Conservation (phyloP, 164 flowering plant genomes). For the Vitis labrusca region DNA sequence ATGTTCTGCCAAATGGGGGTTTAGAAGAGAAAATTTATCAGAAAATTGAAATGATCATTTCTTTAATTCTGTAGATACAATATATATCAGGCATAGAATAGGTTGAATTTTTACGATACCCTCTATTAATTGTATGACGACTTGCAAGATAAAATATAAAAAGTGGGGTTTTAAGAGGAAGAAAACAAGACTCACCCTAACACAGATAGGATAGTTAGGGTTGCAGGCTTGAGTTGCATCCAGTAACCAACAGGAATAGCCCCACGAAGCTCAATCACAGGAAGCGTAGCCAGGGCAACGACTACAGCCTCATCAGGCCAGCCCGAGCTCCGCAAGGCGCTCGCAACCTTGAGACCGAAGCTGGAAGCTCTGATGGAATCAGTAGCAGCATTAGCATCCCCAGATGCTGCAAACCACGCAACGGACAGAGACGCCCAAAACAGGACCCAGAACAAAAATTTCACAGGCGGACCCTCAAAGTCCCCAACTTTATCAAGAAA, state of each 20-base stretch:
- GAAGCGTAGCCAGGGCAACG: constrained; percentile 87
- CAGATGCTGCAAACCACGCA: constrained; percentile 45
- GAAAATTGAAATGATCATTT: background rate
- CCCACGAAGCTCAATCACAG: constrained; percentile 95
- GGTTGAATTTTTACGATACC: background rate
- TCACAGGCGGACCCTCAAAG: constrained; percentile 29
- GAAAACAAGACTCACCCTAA: constrained; percentile 52
- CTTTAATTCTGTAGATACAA: background rate
- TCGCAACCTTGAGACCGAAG: constrained; percentile 73
- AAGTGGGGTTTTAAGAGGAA: background rate
- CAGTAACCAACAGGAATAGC: constrained; percentile 99
- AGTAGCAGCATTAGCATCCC: constrained; percentile 58
- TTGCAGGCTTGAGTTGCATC: constrained; percentile 82
- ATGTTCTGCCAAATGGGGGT: no score
- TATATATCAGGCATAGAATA: background rate
- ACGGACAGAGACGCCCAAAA: constrained; percentile 73
- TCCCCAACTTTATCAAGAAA: constrained; percentile 21
- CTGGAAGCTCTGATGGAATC: constrained; percentile 77
- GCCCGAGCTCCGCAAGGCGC: constrained; percentile 58
- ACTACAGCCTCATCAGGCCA: constrained; percentile 92
- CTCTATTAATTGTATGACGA: background rate
- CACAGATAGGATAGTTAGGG: constrained; percentile 67
- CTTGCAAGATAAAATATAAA: background rate
- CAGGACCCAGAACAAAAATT: constrained; percentile 56
- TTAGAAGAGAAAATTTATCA: background rate